Evolutionary conservation across 2,329 filamentous ascomycete genomes (phyloP).

Genomic region (Colletotrichum tofieldiae): DNA sequence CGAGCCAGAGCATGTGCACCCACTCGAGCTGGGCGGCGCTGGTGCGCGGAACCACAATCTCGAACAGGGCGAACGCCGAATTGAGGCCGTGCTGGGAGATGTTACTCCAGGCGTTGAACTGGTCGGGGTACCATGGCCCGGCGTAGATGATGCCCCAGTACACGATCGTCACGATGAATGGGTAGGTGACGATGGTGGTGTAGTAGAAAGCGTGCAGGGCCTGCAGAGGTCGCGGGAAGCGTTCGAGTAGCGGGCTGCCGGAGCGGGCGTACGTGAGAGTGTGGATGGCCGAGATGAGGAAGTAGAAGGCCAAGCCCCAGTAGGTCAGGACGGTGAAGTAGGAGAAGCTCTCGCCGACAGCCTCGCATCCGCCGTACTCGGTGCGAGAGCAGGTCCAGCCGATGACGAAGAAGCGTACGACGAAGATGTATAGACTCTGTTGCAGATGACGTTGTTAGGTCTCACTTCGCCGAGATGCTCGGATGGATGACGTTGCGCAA

Average conservation of each 20-base stretch:
- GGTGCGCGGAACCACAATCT: conserved; percentile 79
- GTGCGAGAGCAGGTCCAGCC: conserved; percentile 73
- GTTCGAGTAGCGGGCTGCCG: conserved; percentile 69
- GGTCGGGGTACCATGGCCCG: conserved; percentile 57
- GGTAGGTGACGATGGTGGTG: conserved; percentile 74
- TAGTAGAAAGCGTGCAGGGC: conserved; percentile 77
- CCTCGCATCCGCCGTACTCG: conserved; percentile 58
- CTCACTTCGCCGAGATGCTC: background rate
- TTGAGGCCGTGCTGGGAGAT: conserved; percentile 84
- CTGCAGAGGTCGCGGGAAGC: conserved; percentile 74
- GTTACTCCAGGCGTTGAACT: conserved; percentile 75
- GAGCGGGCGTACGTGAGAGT: conserved; percentile 76
- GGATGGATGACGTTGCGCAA: background rate
- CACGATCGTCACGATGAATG: conserved; percentile 79
- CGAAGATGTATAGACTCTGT: conserved; percentile 78
- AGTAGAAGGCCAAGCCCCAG: conserved; percentile 89
- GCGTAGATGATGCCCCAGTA: conserved; percentile 77
- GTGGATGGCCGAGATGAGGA: conserved; percentile 77
- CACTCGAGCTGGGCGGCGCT: conserved; percentile 67
- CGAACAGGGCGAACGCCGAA: conserved; percentile 80
- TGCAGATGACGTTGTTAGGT: conserved; percentile 10
- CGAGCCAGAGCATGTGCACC: conserved; percentile 77
- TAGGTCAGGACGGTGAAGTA: conserved; percentile 88
- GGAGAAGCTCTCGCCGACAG: conserved; percentile 75
- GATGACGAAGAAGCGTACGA: conserved; percentile 78